These are phyloP conservation scores for Botrytis galanthina DNA, from an alignment of 2,329 filamentous ascomycete genomes.

Conservation along the genomic window DNA sequence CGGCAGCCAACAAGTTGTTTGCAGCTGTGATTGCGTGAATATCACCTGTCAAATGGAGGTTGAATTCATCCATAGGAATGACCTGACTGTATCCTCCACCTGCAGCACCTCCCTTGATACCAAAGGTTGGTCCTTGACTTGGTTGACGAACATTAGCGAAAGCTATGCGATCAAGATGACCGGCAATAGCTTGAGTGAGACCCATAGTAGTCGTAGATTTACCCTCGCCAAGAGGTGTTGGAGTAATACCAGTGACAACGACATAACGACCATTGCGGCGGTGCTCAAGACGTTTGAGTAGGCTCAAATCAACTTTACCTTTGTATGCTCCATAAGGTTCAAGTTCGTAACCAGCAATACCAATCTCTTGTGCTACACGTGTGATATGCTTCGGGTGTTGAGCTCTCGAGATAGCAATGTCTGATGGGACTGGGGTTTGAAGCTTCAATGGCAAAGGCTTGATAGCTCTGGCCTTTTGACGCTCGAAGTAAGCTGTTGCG, in stretches of 20 bases:
- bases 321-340: constrained; percentile 96
- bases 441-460: constrained; percentile 81
- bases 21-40: constrained; percentile 97
- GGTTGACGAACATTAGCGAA: constrained; percentile 98
- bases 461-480: constrained; percentile 76
- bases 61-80: constrained; percentile 99
- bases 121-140: constrained; percentile 95
- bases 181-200: constrained; percentile 86
- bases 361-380: constrained; percentile 77
- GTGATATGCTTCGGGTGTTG: constrained; percentile 93
- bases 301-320: constrained; percentile 83
- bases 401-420: constrained; percentile 85
- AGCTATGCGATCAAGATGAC: constrained; percentile 79
- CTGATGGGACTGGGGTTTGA: constrained; percentile 81
- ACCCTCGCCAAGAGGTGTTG: constrained; percentile 92
- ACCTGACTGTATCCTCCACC: constrained; percentile 98
- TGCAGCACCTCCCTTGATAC: constrained; percentile 96
- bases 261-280: constrained; percentile 88
- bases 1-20: constrained; percentile 94
- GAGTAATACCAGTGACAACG: constrained; percentile 92
- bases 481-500: constrained; percentile 76
- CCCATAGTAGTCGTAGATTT: constrained; percentile 99
- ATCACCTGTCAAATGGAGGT: constrained; percentile 94
- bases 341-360: constrained; percentile 82
- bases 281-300: constrained; percentile 82